Conservation (phyloP, 208 protist genomes). For the Trichomonas tenax region DNA sequence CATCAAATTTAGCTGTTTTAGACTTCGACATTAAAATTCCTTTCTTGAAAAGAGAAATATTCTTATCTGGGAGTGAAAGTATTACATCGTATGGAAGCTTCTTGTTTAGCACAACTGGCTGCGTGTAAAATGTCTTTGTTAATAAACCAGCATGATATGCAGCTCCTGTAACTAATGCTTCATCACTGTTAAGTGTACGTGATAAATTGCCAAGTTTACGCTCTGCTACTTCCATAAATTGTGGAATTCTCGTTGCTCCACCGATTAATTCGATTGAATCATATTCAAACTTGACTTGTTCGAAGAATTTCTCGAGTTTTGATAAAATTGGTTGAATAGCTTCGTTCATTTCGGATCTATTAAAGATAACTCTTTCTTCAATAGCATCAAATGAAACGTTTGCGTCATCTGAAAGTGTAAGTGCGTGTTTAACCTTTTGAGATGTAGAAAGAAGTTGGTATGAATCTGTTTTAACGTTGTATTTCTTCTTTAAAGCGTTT, state of each 20-base stretch:
- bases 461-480: background rate
- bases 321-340: background rate
- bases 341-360: background rate
- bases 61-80: too few species aligned
- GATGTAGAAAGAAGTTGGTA: background rate
- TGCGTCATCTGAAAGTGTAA: background rate
- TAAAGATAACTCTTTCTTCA: background rate
- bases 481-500: background rate
- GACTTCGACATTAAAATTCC: too few species aligned
- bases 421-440: background rate
- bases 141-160: background rate
- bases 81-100: too few species aligned
- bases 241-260: background rate
- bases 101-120: too few species aligned
- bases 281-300: background rate
- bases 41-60: too few species aligned
- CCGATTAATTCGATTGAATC: conserved; percentile 14
- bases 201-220: too few species aligned
- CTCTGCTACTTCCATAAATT: background rate
- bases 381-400: background rate
- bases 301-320: background rate
- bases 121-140: too few species aligned
- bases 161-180: background rate
- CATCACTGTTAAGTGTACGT: background rate
- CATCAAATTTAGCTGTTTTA: too few species aligned